Conservation (phyloP, 164 flowering plant genomes). For the Brasenia schreberi region DNA sequence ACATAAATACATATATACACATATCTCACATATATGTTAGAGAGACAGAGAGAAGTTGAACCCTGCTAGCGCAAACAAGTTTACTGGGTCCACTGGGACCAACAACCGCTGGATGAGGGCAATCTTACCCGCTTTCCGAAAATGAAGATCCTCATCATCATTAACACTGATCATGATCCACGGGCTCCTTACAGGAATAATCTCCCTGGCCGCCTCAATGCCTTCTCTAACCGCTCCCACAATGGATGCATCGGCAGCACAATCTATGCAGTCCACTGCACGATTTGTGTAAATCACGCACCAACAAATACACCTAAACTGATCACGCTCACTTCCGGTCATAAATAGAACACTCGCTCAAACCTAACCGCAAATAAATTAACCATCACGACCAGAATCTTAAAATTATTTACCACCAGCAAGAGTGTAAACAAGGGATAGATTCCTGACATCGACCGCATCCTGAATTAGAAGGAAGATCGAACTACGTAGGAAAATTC, state of each 20-base stretch:
- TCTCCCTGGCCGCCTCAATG: constrained; percentile 47
- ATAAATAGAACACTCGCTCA: not conserved
- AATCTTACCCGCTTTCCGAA: constrained; percentile 64
- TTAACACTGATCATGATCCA: constrained; percentile 90
- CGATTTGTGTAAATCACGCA: not conserved
- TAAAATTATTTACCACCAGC: constrained; percentile 49
- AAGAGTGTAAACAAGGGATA: constrained; percentile 74
- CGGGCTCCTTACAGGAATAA: constrained; percentile 41
- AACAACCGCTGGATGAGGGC: too few relatives aligned
- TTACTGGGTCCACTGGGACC: too few relatives aligned
- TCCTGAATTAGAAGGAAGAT: constrained; percentile 28
- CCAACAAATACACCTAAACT: not conserved
- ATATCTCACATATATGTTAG: too few relatives aligned
- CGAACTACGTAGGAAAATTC: not conserved
- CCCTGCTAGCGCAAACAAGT: too few relatives aligned
- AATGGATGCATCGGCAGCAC: constrained; percentile 73
- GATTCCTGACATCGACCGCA: constrained; percentile 64
- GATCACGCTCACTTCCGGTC: not conserved
- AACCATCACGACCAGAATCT: not conserved
- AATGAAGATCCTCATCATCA: constrained; percentile 74
- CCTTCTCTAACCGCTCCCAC: constrained; percentile 78
- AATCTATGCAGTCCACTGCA: constrained; percentile 78
- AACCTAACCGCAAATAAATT: not conserved
- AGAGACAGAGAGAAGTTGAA: too few relatives aligned
- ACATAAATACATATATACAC: too few relatives aligned